Base-by-base conservation (phyloP, 768 basidiomycete species). In the Paxillus ammoniavirescens region DNA sequence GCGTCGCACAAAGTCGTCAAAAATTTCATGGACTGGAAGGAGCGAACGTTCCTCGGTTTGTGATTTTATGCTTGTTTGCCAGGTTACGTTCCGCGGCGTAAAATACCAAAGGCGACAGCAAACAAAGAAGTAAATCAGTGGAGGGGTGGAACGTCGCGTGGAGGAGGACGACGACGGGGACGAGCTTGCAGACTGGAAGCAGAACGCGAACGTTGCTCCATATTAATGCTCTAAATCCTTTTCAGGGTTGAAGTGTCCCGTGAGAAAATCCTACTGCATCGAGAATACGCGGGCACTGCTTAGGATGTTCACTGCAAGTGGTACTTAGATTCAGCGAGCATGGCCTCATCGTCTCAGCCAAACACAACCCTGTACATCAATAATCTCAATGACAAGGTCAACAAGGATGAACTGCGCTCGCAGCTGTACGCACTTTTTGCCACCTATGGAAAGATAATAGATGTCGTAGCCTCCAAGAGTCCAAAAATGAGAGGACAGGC, bases 381-480 rank as follows among this genome's bases (percentile, higher is more conserved):
- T 65, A 94, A 95, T 65, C 83, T 98, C 68, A 94, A 97, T 65
- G 87, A 93, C 71, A 90, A 93, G 73, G 78, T 93, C 62, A 90
- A 91, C 75, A 97, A 93, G 69, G 86, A 91, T 23, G 96, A 98
- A 73, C 77, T 98, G 17, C 82, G 84, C 44, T 72, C 75, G 9
- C 89, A 93, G 73, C 78, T 98, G 1, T 92, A 85, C 66, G 86
- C 87, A 26, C 82, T 98, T 46, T 98, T 98, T 77, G 87, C 89
- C 8, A 90, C 94, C 42, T 91, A 97, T 73, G 96, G 96, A 68
- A 89, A 86, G 68, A 77, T 98, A 53, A 83, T 98, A 76, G 96
- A 98, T 69, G 84, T 98, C 54, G 82, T 98, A 53, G 94, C 95
- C 21, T 84, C 88, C 23, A 94, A 96, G 72, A 82, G 78, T 66